Conservation (phyloP, 768 basidiomycete genomes). For the Termitomyces sp. region DNA sequence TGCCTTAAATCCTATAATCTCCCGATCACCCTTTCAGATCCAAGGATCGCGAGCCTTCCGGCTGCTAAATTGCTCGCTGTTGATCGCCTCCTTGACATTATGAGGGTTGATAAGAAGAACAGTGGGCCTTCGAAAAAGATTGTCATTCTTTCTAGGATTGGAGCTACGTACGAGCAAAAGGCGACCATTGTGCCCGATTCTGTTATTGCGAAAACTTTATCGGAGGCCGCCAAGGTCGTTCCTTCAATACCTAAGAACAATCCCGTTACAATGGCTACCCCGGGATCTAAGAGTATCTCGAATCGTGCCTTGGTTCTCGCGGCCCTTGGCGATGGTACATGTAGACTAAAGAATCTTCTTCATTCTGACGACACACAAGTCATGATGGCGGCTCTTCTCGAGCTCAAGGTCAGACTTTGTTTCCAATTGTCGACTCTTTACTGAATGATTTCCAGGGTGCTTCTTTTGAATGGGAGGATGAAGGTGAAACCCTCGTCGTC, state of each 20-base stretch:
- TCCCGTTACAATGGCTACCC: constrained; percentile 78
- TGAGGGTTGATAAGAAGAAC: constrained; percentile 98
- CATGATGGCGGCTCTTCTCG: constrained; percentile 93
- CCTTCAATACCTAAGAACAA: constrained; percentile 59
- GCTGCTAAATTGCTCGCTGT: constrained; percentile 71
- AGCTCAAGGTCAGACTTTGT: constrained; percentile 63
- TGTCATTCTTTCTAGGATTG: constrained; percentile 87
- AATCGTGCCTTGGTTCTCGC: constrained; percentile 93
- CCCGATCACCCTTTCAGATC: constrained; percentile 77
- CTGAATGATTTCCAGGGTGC: constrained; percentile 60
- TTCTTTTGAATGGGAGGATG: constrained; percentile 91
- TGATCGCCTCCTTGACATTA: constrained; percentile 83
- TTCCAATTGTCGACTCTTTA: not conserved
- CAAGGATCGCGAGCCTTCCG: constrained; percentile 71
- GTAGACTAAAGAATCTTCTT: constrained; percentile 83
- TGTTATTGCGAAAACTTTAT: constrained; percentile 77
- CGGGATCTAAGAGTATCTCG: constrained; percentile 95
- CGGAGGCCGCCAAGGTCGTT: constrained; percentile 75
- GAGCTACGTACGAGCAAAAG: constrained; percentile 87
- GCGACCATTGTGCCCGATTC: constrained; percentile 83
- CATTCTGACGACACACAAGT: constrained; percentile 99
- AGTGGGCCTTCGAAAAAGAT: constrained; percentile 90
- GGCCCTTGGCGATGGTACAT: constrained; percentile 85
- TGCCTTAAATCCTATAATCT: constrained; percentile 90
- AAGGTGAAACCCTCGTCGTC: constrained; percentile 92